Evolutionary conservation across 1,284 basidiomycete species (phyloP).

Genomic region (Malassezia nana): DNA sequence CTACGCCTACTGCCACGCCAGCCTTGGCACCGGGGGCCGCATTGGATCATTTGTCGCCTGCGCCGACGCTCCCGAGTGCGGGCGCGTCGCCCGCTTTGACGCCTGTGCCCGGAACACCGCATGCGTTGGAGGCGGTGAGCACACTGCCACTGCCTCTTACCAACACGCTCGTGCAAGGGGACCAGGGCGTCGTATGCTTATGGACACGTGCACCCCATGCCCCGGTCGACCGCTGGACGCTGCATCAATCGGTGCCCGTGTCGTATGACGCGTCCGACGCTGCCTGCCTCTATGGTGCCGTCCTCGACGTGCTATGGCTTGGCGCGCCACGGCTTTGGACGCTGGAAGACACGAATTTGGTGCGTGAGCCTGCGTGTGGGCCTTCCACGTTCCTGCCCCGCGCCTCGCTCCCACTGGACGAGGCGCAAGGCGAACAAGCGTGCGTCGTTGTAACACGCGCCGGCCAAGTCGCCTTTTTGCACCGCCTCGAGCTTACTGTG

Average conservation of each 20-base stretch:
- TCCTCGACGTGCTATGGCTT: conserved; percentile 2
- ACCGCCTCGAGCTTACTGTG: background rate
- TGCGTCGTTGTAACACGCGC: background rate
- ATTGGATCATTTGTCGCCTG: background rate
- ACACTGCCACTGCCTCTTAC: background rate
- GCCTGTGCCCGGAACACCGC: background rate
- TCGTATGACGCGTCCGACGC: background rate
- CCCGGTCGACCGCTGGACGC: background rate
- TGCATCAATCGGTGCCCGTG: conserved; percentile 7
- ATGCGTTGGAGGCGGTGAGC: background rate
- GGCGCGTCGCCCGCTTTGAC: background rate
- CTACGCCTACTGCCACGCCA: background rate
- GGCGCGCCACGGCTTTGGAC: conserved; percentile 7
- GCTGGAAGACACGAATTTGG: background rate
- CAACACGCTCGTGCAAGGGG: background rate
- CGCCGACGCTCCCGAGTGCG: background rate
- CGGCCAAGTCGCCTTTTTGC: conserved; percentile 4
- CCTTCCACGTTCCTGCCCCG: background rate
- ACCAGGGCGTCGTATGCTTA: conserved; percentile 13
- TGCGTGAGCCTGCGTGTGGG: conserved; percentile 4
- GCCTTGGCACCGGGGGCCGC: background rate
- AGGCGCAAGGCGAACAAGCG: conserved; percentile 9
- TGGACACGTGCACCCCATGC: conserved; percentile 1
- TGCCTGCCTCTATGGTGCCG: background rate
- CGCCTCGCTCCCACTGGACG: background rate